phyloP scores from a whole-genome alignment of 306 rosid species.

The Mimosa bimucronata region DNA sequence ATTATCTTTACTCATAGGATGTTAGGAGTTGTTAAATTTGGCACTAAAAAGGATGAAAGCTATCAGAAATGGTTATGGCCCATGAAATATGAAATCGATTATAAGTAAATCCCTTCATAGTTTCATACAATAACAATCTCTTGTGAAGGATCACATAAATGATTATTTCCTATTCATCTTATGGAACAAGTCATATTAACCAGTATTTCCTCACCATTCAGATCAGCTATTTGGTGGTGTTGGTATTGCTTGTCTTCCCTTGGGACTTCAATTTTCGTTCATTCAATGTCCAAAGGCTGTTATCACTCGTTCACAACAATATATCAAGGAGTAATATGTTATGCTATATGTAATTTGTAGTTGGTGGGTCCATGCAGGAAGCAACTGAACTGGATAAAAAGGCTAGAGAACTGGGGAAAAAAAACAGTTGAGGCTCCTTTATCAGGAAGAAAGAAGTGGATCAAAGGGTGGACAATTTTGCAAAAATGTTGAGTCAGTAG shows the following conservation, averaged over 20 bases:
- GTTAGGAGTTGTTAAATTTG: neutral
- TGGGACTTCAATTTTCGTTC: slow-evolving; percentile 87
- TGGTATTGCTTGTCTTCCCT: slow-evolving; percentile 91
- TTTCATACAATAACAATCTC: too few species aligned
- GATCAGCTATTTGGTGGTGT: slow-evolving; percentile 92
- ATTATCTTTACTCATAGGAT: neutral
- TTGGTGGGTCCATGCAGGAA: slow-evolving; percentile 62
- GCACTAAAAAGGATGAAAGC: too few species aligned
- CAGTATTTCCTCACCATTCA: slow-evolving; percentile 10
- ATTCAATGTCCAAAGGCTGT: neutral
- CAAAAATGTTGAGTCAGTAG: slow-evolving; percentile 84
- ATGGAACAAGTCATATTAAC: neutral
- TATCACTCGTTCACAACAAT: too few species aligned
- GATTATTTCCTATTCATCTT: too few species aligned
- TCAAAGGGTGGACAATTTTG: slow-evolving; percentile 91
- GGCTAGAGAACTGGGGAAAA: slow-evolving; percentile 86
- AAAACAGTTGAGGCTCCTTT: slow-evolving; percentile 84
- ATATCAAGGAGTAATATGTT: slow-evolving; percentile 7
- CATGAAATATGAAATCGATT: too few species aligned
- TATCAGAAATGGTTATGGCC: too few species aligned
- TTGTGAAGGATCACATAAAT: too few species aligned
- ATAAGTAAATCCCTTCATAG: too few species aligned
- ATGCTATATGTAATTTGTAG: slow-evolving; percentile 23
- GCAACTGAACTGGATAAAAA: slow-evolving; percentile 91
- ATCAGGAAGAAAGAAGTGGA: slow-evolving; percentile 88